Conservation (phyloP, 2,329 filamentous ascomycete species). For the Neonectria sp. region DNA sequence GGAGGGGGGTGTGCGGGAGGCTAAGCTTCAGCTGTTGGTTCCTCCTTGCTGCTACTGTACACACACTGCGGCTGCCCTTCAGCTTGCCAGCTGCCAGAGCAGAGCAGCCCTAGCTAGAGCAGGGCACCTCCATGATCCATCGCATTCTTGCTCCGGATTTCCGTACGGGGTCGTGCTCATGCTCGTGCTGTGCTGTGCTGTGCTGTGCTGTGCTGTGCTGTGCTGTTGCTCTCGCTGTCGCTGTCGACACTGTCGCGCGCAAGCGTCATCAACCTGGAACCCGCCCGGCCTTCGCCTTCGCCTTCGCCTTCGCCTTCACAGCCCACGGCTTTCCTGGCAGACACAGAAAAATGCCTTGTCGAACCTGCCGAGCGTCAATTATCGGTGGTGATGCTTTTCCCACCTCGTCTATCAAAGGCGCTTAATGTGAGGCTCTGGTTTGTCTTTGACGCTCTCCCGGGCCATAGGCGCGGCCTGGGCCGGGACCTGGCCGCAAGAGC, state of each 20-base stretch:
- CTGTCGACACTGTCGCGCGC: too few relatives aligned
- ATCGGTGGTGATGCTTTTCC: background rate
- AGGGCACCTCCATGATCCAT: background rate
- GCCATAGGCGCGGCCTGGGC: constrained; percentile 18
- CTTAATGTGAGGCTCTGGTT: constrained; percentile 43
- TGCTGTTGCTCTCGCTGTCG: too few relatives aligned
- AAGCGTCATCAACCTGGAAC: too few relatives aligned
- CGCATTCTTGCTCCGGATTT: constrained; percentile 1
- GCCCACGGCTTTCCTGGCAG: background rate
- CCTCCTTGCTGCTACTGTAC: constrained; percentile 5
- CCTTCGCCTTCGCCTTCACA: background rate
- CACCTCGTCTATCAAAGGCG: constrained; percentile 30
- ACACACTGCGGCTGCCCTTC: too few relatives aligned
- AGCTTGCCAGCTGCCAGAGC: background rate
- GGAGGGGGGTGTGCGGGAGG: constrained; percentile 23
- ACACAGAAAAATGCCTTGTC: constrained; percentile 34
- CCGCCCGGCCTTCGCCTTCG: too few relatives aligned
- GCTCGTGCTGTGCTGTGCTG: too few relatives aligned
- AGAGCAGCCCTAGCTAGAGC: too few relatives aligned
- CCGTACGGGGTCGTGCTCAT: background rate
- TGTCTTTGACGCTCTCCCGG: constrained; percentile 39
- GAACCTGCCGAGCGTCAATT: background rate
- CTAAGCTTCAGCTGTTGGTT: constrained; percentile 17
- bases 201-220: too few relatives aligned
- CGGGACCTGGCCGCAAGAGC: constrained; percentile 17